Conservation (phyloP, 352 stramenopile species). For the Phytophthora citricola region DNA sequence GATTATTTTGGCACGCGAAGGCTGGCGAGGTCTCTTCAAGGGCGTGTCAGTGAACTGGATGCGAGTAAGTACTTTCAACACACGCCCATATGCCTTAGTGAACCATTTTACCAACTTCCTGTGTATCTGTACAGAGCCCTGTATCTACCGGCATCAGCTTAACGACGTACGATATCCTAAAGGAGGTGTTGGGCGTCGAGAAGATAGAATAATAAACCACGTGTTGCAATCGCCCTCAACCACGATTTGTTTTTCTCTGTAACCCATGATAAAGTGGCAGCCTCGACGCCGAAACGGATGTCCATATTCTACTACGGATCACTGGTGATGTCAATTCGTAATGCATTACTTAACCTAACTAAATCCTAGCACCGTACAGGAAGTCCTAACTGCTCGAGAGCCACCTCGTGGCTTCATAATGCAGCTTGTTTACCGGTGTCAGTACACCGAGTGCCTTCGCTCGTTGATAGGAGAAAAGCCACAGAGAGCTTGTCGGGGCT, state of each 20-base stretch:
- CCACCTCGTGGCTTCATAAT: not conserved
- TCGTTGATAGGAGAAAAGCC: conserved; percentile 27
- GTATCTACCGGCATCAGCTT: conserved; percentile 88
- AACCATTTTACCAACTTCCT: not conserved
- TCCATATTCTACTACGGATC: too few species aligned
- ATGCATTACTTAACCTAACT: too few species aligned
- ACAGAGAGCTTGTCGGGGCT: conserved; percentile 28
- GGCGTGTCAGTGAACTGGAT: conserved; percentile 90
- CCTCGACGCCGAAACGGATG: too few species aligned
- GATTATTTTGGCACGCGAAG: conserved; percentile 79
- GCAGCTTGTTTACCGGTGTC: conserved; percentile 7
- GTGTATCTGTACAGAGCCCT: conserved; percentile 59
- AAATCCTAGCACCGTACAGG: too few species aligned
- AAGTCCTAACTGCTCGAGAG: too few species aligned
- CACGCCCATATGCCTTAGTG: not conserved
- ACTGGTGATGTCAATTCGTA: too few species aligned
- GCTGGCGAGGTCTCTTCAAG: conserved; percentile 87
- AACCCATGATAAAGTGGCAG: too few species aligned
- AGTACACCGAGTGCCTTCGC: not conserved
- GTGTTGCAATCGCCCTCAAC: not conserved
- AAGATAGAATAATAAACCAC: conserved; percentile 63
- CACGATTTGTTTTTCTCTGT: not conserved
- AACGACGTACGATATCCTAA: conserved; percentile 87
- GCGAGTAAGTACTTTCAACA: conserved; percentile 54
- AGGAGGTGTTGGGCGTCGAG: conserved; percentile 86